Base-by-base conservation (phyloP, 768 basidiomycete species). In the Pleurotus platypus region DNA sequence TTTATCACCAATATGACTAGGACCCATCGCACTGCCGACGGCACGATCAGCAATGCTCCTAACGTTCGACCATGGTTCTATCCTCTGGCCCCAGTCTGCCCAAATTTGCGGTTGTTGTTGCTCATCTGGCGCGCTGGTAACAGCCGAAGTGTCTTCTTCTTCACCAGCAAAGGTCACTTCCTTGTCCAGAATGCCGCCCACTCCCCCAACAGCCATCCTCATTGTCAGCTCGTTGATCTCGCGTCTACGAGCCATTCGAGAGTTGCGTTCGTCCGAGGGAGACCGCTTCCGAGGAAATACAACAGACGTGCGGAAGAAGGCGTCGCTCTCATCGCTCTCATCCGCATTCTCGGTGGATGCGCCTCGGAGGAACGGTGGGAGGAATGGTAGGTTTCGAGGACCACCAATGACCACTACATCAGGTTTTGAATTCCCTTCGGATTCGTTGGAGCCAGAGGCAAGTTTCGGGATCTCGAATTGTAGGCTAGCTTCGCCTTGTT, bases 201-300 rank as follows among this genome's bases (percentile, higher is more conserved):
- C 78, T 0, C 81, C 80, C 35, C 87, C 89, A 38, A 92, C 77
- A 4, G 83, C 92, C 84, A 92, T 90, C n/a, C 89, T 82, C 78
- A 91, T 87, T 0, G 82, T 85, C 46, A 94, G 71, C 63, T 90
- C 86, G 66, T 94, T 94, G 55, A 92, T 82, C 62, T 92, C 87
- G 57, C 83, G 75, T 57, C 92, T 76, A 37, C 92, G 75, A 3
- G 73, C 71, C 58, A 86, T 75, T 46, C 92, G 82, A 49, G 75
- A 80, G 6, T 73, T 69, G 45, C 75, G 77, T 65, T 94, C 92
- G 9, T 73, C 70, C 2, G 65, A 61, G 24, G 75, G 66, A 9
- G 86, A 85, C 11, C 92, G 82, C 2, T 70, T 66, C 15, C 71
- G 66, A 3, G 92, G 92, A 5, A 93, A 83, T 24, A 93, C 64